phyloP scores from a whole-genome alignment of 176 grass and related monocot species.

The Cenchrus purpureus region DNA sequence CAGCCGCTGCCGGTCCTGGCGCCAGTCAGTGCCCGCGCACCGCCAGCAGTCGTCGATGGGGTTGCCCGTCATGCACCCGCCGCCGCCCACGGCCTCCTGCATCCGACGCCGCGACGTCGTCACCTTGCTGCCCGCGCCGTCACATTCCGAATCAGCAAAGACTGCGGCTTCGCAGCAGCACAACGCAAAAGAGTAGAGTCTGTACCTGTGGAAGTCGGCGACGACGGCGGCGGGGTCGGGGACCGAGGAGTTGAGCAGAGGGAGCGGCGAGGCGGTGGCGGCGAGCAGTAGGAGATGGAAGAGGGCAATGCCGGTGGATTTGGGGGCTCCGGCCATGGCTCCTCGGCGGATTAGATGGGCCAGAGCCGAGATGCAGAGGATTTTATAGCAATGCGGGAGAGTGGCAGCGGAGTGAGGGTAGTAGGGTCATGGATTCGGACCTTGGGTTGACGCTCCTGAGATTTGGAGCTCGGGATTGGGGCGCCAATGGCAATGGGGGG shows the following conservation, averaged over 20 bases:
- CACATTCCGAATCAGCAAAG: background rate
- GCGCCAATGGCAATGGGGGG: conserved; percentile 16
- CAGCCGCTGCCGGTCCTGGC: conserved; percentile 68
- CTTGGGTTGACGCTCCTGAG: background rate
- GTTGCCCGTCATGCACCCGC: conserved; percentile 76
- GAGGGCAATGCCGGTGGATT: conserved; percentile 42
- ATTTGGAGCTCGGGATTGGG: conserved; percentile 40
- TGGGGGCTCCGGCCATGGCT: conserved; percentile 31
- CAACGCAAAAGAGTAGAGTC: background rate
- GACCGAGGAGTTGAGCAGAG: conserved; percentile 43
- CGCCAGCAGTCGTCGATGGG: conserved; percentile 95
- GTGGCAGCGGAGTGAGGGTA: conserved; percentile 23
- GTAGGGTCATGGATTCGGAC: conserved; percentile 22
- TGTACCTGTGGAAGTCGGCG: conserved; percentile 66
- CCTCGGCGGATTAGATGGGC: conserved; percentile 17
- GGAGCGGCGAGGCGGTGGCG: conserved; percentile 19
- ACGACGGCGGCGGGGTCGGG: conserved; percentile 64
- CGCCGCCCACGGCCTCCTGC: conserved; percentile 31
- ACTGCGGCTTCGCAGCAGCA: background rate
- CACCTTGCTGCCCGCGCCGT: conserved; percentile 44
- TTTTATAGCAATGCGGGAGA: conserved; percentile 51
- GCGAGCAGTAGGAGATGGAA: conserved; percentile 13
- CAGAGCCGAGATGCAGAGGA: conserved; percentile 29
- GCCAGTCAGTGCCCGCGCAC: conserved; percentile 80
- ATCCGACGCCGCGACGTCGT: conserved; percentile 56